A percentile compares a stretch with the other conserved stretches of the same genome.
Evolutionary conservation across 306 rosid species (phyloP).

Genomic region (Herpetospermum pedunculosum): DNA sequence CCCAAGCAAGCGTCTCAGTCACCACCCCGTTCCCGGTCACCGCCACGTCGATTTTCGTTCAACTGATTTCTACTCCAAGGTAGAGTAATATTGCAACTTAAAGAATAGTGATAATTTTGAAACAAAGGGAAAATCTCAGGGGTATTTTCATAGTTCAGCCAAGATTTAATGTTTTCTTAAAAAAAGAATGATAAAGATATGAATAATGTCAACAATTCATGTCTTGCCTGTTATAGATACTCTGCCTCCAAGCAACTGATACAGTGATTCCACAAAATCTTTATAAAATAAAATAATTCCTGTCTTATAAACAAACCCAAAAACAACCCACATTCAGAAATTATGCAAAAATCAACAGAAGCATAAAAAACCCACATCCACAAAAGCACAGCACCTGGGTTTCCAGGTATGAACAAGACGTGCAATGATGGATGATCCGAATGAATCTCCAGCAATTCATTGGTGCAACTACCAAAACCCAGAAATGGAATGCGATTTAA

Average conservation of each 20-base stretch:
- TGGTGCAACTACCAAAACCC: constrained; percentile 29
- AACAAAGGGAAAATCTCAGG: no score
- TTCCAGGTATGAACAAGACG: constrained; percentile 70
- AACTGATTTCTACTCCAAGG: no score
- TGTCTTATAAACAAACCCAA: constrained; percentile 13
- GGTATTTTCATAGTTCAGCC: no score
- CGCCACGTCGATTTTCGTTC: no score
- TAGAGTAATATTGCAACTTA: no score
- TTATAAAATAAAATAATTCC: constrained; percentile 61
- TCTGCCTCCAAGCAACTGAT: constrained; percentile 61
- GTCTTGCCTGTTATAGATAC: constrained; percentile 72
- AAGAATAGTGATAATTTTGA: no score
- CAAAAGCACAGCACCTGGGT: constrained; percentile 51
- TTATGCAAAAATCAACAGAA: constrained; percentile 6
- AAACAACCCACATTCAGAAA: neutral
- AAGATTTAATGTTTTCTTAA: neutral
- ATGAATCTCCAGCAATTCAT: constrained; percentile 69
- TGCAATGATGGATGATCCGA: constrained; percentile 66
- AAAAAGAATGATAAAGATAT: constrained; percentile 1
- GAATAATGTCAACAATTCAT: neutral
- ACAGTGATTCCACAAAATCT: constrained; percentile 67
- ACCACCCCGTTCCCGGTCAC: no score
- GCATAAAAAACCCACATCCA: neutral
- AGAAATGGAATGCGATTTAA: neutral
- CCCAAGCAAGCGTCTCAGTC: no score